These are phyloP conservation scores for Xylariaceae sp. DNA, from an alignment of 2,329 filamentous ascomycete species.

Conservation along the genomic window DNA sequence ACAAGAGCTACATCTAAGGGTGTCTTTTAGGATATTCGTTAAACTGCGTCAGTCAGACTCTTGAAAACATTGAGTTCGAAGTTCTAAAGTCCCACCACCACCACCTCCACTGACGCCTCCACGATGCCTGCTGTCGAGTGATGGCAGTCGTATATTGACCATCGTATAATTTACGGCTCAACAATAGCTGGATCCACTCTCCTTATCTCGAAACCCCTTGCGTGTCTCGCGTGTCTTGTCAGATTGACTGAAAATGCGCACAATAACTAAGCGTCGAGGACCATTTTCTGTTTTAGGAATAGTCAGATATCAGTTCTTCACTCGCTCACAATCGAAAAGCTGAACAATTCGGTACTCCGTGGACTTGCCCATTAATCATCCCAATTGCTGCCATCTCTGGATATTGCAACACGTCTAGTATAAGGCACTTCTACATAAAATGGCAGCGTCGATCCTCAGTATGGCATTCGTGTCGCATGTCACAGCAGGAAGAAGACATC, in stretches of 20 bases:
- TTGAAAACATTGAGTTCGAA: too few relatives aligned
- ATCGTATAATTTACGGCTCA: too few relatives aligned
- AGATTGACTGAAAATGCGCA: constrained; percentile 1
- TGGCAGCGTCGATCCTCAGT: background rate
- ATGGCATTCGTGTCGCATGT: background rate
- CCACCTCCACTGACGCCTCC: too few relatives aligned
- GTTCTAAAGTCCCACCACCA: too few relatives aligned
- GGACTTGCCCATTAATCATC: background rate
- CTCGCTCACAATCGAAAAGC: background rate
- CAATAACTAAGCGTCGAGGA: constrained; percentile 2
- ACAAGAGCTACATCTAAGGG: too few relatives aligned
- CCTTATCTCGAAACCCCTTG: too few relatives aligned
- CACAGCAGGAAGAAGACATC: background rate
- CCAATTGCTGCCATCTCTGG: background rate
- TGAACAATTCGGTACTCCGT: background rate
- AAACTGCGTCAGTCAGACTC: too few relatives aligned
- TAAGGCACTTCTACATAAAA: background rate
- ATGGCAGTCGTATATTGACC: too few relatives aligned
- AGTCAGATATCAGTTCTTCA: background rate
- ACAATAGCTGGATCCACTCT: too few relatives aligned
- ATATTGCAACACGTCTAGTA: background rate
- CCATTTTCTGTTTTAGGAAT: constrained; percentile 1
- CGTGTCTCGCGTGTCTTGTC: background rate
- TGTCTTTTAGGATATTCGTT: too few relatives aligned
- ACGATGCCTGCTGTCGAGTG: too few relatives aligned